phyloP scores from a whole-genome alignment of 176 grass and related monocot genomes.

The Hordeum vulgare region MorexV3_pseudomolecules_assembly NC_058519.1:319627245-319627744 shows the following conservation, averaged over 20 bases:
- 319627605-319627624: constrained; percentile 54
- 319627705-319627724: constrained; percentile 27
- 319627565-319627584: constrained; percentile 44
- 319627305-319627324: no score
- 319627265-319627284: no score
- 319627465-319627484: not conserved
- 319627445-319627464: not conserved
- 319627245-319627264: no score
- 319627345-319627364: no score
- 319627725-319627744: not conserved
- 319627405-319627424: not conserved
- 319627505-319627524: not conserved
- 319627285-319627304: no score
- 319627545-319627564: not conserved
- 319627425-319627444: not conserved
- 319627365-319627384: no score
- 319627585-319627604: constrained; percentile 55
- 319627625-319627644: constrained; percentile 14
- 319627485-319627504: not conserved
- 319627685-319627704: constrained; percentile 30
- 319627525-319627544: not conserved
- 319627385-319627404: no score
- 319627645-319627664: constrained; percentile 37
- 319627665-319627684: constrained; percentile 21
- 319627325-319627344: no score